These are phyloP conservation scores for Flaveria brownii DNA, from an alignment of 129 eudicot species.

Conservation along the genomic window DNA sequence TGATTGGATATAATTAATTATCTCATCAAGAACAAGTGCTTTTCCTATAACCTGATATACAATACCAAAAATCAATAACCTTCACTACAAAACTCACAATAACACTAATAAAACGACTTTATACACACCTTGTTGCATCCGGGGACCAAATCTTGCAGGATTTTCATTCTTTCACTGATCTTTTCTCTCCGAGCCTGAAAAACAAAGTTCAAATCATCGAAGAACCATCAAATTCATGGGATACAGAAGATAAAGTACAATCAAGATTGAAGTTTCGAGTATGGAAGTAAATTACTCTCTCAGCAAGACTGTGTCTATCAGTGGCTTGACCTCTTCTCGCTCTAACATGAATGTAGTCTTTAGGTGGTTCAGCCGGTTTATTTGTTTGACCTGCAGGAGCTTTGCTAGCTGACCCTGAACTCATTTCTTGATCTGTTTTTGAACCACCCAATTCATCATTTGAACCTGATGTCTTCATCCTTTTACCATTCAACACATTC, in stretches of 20 bases:
- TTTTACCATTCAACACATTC: constrained; percentile 52
- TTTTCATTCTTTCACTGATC: constrained; percentile 92
- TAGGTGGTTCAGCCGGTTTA: constrained; percentile 57
- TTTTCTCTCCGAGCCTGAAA: constrained; percentile 82
- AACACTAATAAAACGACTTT: neutral
- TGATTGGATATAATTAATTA: constrained; percentile 88
- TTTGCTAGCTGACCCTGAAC: constrained; percentile 53
- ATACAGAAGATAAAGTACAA: constrained; percentile 4
- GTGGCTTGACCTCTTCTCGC: constrained; percentile 99
- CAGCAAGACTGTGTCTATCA: constrained; percentile 96
- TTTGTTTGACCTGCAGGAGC: constrained; percentile 36
- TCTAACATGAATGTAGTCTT: constrained; percentile 93
- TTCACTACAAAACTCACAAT: neutral
- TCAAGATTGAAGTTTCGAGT: neutral
- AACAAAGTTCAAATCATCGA: neutral
- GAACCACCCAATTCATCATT: constrained; percentile 45
- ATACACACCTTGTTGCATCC: constrained; percentile 88
- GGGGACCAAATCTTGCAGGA: constrained; percentile 91
- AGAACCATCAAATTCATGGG: neutral
- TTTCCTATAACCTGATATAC: constrained; percentile 79
- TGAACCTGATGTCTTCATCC: constrained; percentile 45
- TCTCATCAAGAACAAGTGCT: constrained; percentile 96
- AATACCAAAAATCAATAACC: constrained; percentile 19
- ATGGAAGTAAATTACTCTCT: constrained; percentile 57
- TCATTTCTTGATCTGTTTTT: constrained; percentile 50